phyloP scores from a whole-genome alignment of 78 protist species.

The Dictyostelium discoideum region DNA sequence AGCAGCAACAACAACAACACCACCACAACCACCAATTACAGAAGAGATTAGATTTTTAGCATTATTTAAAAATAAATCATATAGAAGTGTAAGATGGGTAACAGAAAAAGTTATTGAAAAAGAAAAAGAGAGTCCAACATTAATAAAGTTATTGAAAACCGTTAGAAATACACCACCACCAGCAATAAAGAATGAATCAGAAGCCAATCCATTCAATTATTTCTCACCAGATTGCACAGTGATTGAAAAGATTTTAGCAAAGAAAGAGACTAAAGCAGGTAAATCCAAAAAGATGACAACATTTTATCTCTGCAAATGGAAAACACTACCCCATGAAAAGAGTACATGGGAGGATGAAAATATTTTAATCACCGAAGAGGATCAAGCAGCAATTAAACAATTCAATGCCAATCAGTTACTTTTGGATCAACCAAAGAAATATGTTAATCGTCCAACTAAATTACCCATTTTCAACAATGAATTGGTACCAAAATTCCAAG shows the following conservation, averaged over 20 bases:
- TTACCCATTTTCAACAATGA: conserved; percentile 11
- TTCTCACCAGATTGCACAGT: conserved; percentile 35
- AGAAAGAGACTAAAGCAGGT: background rate
- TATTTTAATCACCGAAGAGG: background rate
- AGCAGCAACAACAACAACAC: background rate
- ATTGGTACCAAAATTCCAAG: conserved; percentile 55
- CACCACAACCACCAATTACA: background rate
- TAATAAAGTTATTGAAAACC: conserved; percentile 15
- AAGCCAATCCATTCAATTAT: conserved; percentile 61
- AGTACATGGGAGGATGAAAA: conserved; percentile 85
- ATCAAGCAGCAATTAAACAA: background rate
- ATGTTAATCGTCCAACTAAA: conserved; percentile 24
- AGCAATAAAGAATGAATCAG: conserved; percentile 39
- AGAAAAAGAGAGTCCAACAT: background rate
- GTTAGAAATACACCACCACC: background rate
- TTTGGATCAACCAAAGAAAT: conserved; percentile 4
- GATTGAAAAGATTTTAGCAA: conserved; percentile 61
- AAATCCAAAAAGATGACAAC: background rate
- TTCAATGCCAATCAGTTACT: background rate
- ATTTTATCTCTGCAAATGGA: conserved; percentile 88
- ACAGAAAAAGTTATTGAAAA: conserved; percentile 31
- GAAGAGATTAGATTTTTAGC: conserved; percentile 59
- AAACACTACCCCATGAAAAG: conserved; percentile 73
- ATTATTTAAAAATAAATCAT: conserved; percentile 34
- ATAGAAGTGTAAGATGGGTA: conserved; percentile 66